Evolutionary conservation across 495 filamentous ascomycete species (phyloP), one percentile per base, ranked within the genome.

Genomic region (Daldinia bambusicola): DNA sequence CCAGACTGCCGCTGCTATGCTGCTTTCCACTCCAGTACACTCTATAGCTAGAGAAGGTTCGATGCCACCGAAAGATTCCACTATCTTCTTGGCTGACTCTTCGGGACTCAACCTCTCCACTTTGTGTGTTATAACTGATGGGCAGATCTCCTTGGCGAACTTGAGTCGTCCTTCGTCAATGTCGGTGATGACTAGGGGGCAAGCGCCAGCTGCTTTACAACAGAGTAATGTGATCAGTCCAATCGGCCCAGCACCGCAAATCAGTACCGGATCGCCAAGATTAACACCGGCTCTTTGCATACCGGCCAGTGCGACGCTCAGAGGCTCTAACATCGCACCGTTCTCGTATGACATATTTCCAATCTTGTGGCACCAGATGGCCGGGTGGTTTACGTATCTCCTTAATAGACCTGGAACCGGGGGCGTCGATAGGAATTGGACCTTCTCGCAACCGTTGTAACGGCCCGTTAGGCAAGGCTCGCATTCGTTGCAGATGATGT

Each of bases 361-460:
- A 70, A 97, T 94, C 84, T 96, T 96, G 84, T 97, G 93, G 80
- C 94, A 97, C 93, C 93, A 96, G 45, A 90, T 84, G 10, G 93
- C 93, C 10, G 91, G 92, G 81, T 98, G 94, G 78, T 93, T 96
- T 81, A 97, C 92, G 77, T 98, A 98, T 75, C 94, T 89, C 51
- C 94, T 88, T 70, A 97, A 86, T 65, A 98, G 84, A n/a, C 94
- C 94, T 9, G 93, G 87, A 36, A 96, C 89, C 1, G 94, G 94
- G 6, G 94, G 94, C 1, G 94, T 98, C 31, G 92, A 94, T 22
- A 95, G 86, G 85, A 97, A 97, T 37, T 84, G 83, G 69, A 97
- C 92, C 13, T 83, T 85, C 74, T 93, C 92, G 81, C 94, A 97
- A 40, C 93, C 94, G 80, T 97, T 97, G 84, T 98, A 98, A 62